Evolutionary conservation across 257 asterid genomes (phyloP).

Genomic region (Schizonepeta tenuifolia): DNA sequence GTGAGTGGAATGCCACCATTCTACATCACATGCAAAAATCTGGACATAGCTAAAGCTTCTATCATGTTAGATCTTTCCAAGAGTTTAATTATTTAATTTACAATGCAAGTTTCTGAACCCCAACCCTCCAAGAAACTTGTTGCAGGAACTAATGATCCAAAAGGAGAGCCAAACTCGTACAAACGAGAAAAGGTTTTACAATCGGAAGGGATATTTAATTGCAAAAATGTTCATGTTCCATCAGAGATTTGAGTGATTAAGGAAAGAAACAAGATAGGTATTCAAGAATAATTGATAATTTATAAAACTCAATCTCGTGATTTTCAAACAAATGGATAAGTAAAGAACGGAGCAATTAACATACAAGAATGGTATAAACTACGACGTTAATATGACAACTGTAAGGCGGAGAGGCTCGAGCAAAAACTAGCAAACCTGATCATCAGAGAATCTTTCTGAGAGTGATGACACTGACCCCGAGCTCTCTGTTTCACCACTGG

Average conservation of each 20-base stretch:
- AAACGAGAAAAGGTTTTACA: not conserved
- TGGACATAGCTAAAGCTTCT: conserved; percentile 2
- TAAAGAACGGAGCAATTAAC: not conserved
- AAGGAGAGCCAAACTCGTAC: not conserved
- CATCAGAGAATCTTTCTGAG: conserved; percentile 89
- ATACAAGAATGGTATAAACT: not conserved
- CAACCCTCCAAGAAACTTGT: conserved; percentile 3
- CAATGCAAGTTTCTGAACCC: conserved; percentile 19
- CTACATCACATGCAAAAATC: conserved; percentile 10
- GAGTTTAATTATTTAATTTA: conserved; percentile 1
- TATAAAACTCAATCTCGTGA: not conserved
- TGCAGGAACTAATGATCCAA: not conserved
- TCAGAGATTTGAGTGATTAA: not conserved
- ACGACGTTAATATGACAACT: not conserved
- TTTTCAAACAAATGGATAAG: not conserved
- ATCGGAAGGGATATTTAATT: not conserved
- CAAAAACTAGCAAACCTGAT: conserved; percentile 65
- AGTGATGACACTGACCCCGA: conserved; percentile 80
- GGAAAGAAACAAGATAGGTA: not conserved
- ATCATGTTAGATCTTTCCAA: conserved; percentile 11
- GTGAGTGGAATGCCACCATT: conserved; percentile 26
- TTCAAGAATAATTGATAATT: not conserved
- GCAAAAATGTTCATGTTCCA: not conserved
- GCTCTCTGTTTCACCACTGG: conserved; percentile 86
- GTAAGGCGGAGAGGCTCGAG: not conserved